Base-by-base conservation (phyloP, 2,329 filamentous ascomycete species). In the Elsinoe fawcettii region DNA sequence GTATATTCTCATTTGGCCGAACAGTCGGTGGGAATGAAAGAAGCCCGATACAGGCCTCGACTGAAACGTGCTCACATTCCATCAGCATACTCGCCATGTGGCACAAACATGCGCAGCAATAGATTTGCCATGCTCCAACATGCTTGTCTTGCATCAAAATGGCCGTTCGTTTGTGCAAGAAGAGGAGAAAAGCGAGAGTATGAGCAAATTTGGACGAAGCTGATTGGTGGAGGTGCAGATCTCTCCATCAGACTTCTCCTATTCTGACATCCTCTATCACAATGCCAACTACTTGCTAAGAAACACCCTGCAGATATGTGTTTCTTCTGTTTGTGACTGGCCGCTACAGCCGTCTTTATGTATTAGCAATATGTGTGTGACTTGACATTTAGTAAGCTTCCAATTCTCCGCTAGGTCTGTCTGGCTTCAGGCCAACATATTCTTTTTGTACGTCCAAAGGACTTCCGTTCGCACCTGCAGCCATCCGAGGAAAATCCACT, bases 151-250 rank as follows among this genome's bases (percentile, higher is more conserved):
- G 41, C 41, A 44, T 51, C 46, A n/a, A 51, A 51, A 9, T 3
- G 23, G 4, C 27, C 46, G 34, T 9, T 36, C 9, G 30, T 25
- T 25, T 34, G 30, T 32, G 18, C 34, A 51, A 32, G 23, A 51
- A 46, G 41, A 46, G 41, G 41, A 46, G 41, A 46, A 46, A 46
- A 12, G 46, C 46, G 46, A 51, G 46, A 32, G 23, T 16, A 51
- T 51, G 46, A 51, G 46, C 46, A 51, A 51, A 51, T 51, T 51
- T 51, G 25, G 30, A 30, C 1, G 25, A 18, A 16, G 25, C 14
- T 36, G 25, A 51, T 51, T 51, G 46, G 46, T 18, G 7, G 46
- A 20, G 2, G 18, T 36, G 46, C 46, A 51, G 46, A 51, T 51
- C 46, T 36, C 30, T 36, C 23, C 30, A 25, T 34, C 46, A 22